Evolutionary conservation across 257 asterid species (phyloP), one percentile per base, ranked within the genome.

Genomic region (Handroanthus guayacan): DNA sequence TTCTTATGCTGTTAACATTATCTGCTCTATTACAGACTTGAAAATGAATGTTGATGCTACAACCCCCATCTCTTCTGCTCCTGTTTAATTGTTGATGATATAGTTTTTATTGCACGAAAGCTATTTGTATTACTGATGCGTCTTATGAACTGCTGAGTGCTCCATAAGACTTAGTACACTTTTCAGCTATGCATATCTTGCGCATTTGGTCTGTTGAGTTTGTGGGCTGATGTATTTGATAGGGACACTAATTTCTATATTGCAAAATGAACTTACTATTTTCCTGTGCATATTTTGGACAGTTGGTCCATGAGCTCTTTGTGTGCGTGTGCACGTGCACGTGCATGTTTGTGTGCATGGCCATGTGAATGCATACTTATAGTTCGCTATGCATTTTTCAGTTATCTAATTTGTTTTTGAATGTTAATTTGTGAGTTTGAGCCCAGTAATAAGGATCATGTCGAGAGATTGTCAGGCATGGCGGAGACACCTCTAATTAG

Each of bases 1-100:
- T 62, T 58, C 34, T 41, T 57, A 20, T 73, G 54, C 71, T 79
- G 70, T 44, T 60, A 10, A 58, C 20, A 37, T n/a, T 44, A n/a
- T 45, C n/a, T 62, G 72, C 78, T 56, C 14, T 67, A 48, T 70
- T 57, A 41, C 38, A 5, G 39, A 12, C 43, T 36, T 58, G 70
- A 73, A 56, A 60, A 60, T 62, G 47, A 67, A 54, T 62, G 69
- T 73, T n/a, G 67, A 67, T 71, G 62, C 67, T 74, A 61, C 74
- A 70, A 64, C 54, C 61, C 66, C 75, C 45, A 20, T 57, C 56
- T 34, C 64, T 62, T 68, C 66, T 67, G 64, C 60, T 61, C 66
- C 31, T 47, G 56, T 69, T 50, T 37, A 5, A n/a, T 73, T 38
- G 13, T 51, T 56, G 63, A 41, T 72, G 13, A 36, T 41, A 41